Base-by-base conservation (phyloP, 2,329 filamentous ascomycete species). In the Verticillium nonalfalfae region DNA sequence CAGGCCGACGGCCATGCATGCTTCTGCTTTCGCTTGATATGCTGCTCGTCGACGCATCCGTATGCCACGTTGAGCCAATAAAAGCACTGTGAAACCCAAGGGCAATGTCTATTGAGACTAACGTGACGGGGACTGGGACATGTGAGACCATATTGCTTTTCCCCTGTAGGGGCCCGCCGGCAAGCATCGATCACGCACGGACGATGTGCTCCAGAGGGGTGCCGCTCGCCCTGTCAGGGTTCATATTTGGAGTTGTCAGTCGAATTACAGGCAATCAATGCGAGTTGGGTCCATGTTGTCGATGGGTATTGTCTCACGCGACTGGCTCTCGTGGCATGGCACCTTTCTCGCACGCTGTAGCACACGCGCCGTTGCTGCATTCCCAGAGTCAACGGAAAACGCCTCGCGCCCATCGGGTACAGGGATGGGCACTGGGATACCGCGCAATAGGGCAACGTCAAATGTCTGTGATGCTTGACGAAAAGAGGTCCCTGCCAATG, bases 141-240 rank as follows among this genome's bases (percentile, higher is more conserved):
- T n/a, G 35, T 58, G 56, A 58, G 56, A 58, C 56, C 21, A 4
- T 18, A 35, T 58, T 58, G 21, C 57, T 58, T 58, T 45, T 58
- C 15, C 35, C 18, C 38, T 11, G 9, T 18, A 26, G 21, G 45
- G 21, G 45, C 18, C 45, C 45, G 45, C 45, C 18, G 45, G 45
- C 18, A 52, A 21, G n/a, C 18, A 52, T 21, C 45, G 18, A 52
- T 18, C 7, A 52, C 18, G 45, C 45, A 52, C 45, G 45, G 18
- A 52, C 45, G 26, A 31, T 52, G 45, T n/a, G 45, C 45, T 52
- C n/a, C 18, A 52, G 45, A 18, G 7, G 13, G 6, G 45, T 52
- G 18, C 45, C n/a, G 18, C 7, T 18, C n/a, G 45, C 18, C 45
- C 21, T 21, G 18, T 18, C 18, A 21, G 45, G 45, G 11, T 13